Conservation (phyloP, 345 rosid species). For the Heritiera fomes region DNA sequence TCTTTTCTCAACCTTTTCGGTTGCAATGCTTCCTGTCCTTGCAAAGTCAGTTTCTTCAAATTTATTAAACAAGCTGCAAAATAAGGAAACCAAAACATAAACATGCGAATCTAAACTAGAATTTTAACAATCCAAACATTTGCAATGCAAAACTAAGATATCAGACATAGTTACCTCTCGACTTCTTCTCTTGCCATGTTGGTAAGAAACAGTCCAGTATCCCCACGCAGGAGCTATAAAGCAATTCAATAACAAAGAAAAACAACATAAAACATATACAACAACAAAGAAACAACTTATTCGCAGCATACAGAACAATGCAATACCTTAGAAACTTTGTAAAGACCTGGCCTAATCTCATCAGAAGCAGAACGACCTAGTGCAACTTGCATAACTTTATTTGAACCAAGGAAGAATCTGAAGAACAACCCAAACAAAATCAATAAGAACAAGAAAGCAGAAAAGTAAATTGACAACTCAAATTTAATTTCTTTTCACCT, state of each 20-base stretch:
- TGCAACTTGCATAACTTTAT: conserved; percentile 97
- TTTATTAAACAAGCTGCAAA: conserved; percentile 69
- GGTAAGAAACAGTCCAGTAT: conserved; percentile 78
- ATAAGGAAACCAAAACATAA: background rate
- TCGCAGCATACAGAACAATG: background rate
- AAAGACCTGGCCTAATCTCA: conserved; percentile 72
- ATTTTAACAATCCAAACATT: background rate
- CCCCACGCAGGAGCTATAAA: conserved; percentile 68
- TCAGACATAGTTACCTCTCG: conserved; percentile 52
- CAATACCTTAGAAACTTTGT: conserved; percentile 81
- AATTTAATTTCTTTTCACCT: conserved; percentile 35
- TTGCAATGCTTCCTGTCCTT: conserved; percentile 73
- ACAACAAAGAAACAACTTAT: background rate
- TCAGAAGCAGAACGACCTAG: conserved; percentile 89
- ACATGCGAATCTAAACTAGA: background rate
- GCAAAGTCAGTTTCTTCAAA: conserved; percentile 87
- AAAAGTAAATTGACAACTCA: background rate
- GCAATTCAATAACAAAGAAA: conserved; percentile 11
- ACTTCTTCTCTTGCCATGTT: conserved; percentile 83
- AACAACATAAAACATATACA: background rate
- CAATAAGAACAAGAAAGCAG: background rate
- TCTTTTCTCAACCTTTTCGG: conserved; percentile 58
- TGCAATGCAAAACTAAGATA: background rate
- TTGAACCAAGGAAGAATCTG: conserved; percentile 94
- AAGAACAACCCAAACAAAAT: background rate